Evolutionary conservation across 2,329 filamentous ascomycete species (phyloP), one percentile per base, ranked within the genome.

Genomic region (Claviceps sp.): DNA sequence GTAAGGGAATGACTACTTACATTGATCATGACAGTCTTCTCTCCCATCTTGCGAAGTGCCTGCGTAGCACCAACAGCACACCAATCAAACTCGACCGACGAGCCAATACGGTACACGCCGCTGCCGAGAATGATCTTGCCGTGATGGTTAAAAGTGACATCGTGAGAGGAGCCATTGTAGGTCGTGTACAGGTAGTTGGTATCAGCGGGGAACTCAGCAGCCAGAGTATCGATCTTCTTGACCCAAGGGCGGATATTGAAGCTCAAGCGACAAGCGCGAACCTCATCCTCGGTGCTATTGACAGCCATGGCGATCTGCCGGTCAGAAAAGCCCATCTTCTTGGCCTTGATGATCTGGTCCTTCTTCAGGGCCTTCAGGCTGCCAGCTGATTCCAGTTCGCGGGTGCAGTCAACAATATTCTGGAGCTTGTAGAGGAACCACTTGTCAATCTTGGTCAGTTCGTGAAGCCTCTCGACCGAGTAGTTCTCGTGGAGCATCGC

Each of bases 371-470:
- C 86, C 62, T 86, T 83, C 47, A 98, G 78, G 62, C 83, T 86
- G 59, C 89, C 90, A 55, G 88, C 82, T 37, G 85, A 81, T 72
- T 95, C 81, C 56, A 98, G 81, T 67, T 95, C 87, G 59, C 81
- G 82, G 55, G 86, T 88, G 73, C 86, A 90, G 69, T 97, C 81
- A 50, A 95, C 93, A 62, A 98, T 87, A 75, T 97, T 97, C 73
- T 95, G 84, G 50, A 98, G 82, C 79, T 98, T 97, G 82, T 96
- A 82, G 61, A 98, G 73, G 78, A 98, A 98, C 93, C 93, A 97
- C 72, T 95, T 95, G 75, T 97, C 93, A 63, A 98, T 98, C 78
- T 95, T 96, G 72, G 86, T 95, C 60, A 98, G 75, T 6, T 96
- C 88, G 66, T 97, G 89, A 16, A 98, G 78, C 67, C 79, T 83